phyloP scores from a whole-genome alignment of 768 basidiomycete genomes.

The Agrocybe praecox region DNA sequence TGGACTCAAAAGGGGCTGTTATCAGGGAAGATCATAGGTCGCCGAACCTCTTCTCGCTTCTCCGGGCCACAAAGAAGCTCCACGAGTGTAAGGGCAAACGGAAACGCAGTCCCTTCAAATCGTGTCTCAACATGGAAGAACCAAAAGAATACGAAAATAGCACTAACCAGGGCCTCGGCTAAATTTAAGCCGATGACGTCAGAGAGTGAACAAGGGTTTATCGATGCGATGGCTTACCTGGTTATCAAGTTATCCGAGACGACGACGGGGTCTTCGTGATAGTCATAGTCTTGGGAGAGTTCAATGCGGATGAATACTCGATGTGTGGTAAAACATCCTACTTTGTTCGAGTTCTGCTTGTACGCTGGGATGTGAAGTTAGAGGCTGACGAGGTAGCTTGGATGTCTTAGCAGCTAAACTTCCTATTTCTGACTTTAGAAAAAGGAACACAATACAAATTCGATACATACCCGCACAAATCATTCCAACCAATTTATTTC shows the following conservation, averaged over 20 bases:
- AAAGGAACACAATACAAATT: not conserved
- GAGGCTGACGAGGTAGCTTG: conserved; percentile 56
- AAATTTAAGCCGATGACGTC: conserved; percentile 2
- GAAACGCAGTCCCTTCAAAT: conserved; percentile 67
- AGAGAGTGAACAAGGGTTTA: not conserved
- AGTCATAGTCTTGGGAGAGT: conserved; percentile 59
- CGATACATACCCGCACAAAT: conserved; percentile 72
- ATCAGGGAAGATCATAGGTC: conserved; percentile 73
- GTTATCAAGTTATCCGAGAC: conserved; percentile 74
- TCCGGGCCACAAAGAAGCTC: conserved; percentile 67
- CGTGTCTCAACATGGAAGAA: not conserved
- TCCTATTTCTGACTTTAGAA: conserved; percentile 40
- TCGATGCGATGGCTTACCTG: conserved; percentile 48
- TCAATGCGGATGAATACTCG: no score
- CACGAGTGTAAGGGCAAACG: conserved; percentile 77
- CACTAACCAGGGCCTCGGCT: conserved; percentile 74
- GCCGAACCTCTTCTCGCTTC: conserved; percentile 61
- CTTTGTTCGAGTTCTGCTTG: conserved; percentile 58
- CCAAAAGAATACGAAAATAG: not conserved
- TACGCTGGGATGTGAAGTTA: conserved; percentile 83
- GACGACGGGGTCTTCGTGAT: conserved; percentile 74
- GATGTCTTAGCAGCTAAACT: conserved; percentile 68
- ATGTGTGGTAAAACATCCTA: conserved; percentile 32
- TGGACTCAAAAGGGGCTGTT: conserved; percentile 40
- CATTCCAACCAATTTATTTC: conserved; percentile 72